Conservation (phyloP, 164 flowering plant species). For the Malania oleifera region DNA sequence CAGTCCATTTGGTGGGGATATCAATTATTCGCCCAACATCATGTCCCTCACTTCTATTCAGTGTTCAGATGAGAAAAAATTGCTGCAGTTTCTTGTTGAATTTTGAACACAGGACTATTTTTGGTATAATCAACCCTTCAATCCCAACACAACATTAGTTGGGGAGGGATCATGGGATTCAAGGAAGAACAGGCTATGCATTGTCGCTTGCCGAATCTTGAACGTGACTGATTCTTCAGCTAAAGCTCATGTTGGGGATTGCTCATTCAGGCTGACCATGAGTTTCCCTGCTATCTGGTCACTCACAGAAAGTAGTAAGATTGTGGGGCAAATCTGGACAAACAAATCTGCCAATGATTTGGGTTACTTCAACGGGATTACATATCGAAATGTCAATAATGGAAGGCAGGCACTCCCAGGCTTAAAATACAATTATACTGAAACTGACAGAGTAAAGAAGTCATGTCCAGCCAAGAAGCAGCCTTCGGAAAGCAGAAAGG, state of each 20-base stretch:
- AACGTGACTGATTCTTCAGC: constrained; percentile 18
- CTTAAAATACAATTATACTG: constrained; percentile 44
- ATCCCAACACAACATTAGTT: constrained; percentile 34
- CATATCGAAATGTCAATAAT: constrained; percentile 16
- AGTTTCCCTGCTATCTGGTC: constrained; percentile 38
- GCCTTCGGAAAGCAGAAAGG: constrained; percentile 13
- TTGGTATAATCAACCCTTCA: constrained; percentile 16
- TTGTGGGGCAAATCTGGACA: constrained; percentile 55
- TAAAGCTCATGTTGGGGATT: constrained; percentile 44
- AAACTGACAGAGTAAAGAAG: constrained; percentile 25
- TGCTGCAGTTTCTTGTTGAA: constrained; percentile 19
- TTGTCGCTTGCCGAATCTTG: constrained; percentile 46
- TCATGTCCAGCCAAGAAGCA: constrained; percentile 32
- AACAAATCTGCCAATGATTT: constrained; percentile 27
- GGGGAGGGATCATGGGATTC: constrained; percentile 64
- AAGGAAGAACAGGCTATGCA: constrained; percentile 22
- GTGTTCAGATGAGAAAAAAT: constrained; percentile 23
- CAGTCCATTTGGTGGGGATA: constrained; percentile 22
- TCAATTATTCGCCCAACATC: constrained; percentile 25
- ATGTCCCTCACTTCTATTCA: constrained; percentile 29
- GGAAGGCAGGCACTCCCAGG: constrained; percentile 14
- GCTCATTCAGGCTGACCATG: constrained; percentile 45
- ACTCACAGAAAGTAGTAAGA: constrained; percentile 25
- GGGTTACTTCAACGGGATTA: constrained; percentile 39
- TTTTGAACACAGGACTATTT: constrained; percentile 20